phyloP scores from a whole-genome alignment of 2,329 filamentous ascomycete species.

The Trichoderma sp. region DNA sequence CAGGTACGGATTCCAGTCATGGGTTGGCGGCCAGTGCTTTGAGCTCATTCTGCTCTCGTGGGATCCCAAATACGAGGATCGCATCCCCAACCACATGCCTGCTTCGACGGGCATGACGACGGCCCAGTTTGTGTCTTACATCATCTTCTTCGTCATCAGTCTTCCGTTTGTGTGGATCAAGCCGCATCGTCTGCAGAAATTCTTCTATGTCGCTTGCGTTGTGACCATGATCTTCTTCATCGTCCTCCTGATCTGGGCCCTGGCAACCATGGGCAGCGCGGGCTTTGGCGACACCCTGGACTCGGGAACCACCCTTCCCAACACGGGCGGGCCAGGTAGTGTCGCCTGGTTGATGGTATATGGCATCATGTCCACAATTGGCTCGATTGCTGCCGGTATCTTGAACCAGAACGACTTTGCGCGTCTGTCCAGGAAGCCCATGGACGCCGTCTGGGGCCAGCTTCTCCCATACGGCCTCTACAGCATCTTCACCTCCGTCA shows the following conservation, averaged over 20 bases:
- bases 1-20: conserved; percentile 45
- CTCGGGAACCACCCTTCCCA: conserved; percentile 24
- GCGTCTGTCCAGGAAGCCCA: conserved; percentile 33
- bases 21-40: conserved; percentile 46
- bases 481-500: conserved; percentile 35
- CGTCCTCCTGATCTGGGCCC: conserved; percentile 43
- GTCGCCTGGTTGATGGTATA: conserved; percentile 38
- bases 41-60: conserved; percentile 46
- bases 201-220: conserved; percentile 41
- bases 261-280: conserved; percentile 40
- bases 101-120: conserved; percentile 42
- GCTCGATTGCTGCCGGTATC: conserved; percentile 39
- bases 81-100: conserved; percentile 43
- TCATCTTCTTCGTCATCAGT: conserved; percentile 43
- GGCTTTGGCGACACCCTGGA: conserved; percentile 39
- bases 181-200: conserved; percentile 41
- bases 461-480: conserved; percentile 37
- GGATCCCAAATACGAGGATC: conserved; percentile 41
- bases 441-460: conserved; percentile 37
- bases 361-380: conserved; percentile 37
- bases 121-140: conserved; percentile 42
- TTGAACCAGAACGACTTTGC: conserved; percentile 41
- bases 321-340: conserved; percentile 31
- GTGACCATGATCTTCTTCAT: conserved; percentile 42
- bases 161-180: conserved; percentile 44